Percentiles rank a stretch among this genome's conserved stretches.
Conservation (phyloP, 768 basidiomycete species). For the Lactarius akahatsu region DNA sequence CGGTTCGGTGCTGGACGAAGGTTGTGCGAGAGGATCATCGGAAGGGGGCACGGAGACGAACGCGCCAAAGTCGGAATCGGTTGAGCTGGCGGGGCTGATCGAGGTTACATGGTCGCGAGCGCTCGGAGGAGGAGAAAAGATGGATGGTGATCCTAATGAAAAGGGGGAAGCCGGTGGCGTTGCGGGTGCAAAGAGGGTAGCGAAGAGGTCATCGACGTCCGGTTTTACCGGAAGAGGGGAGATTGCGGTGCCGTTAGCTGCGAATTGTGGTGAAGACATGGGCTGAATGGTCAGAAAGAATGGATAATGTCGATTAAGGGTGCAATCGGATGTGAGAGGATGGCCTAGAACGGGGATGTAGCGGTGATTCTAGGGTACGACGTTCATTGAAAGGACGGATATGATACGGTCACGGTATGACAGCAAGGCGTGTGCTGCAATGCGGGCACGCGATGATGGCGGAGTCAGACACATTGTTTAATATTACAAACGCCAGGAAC, state of each 20-base stretch:
- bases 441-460: constrained; percentile 23
- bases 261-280: constrained; percentile 21
- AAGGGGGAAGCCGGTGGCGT: constrained; percentile 37
- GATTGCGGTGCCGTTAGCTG: constrained; percentile 4
- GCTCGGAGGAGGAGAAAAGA: constrained; percentile 1
- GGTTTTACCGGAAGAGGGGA: constrained; percentile 11
- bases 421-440: constrained; percentile 16
- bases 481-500: constrained; percentile 2
- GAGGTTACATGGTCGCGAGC: constrained; percentile 21
- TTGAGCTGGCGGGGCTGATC: constrained; percentile 15
- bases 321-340: neutral
- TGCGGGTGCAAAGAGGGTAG: constrained; percentile 38
- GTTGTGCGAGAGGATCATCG: constrained; percentile 49
- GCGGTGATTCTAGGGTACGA: constrained; percentile 20
- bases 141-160: constrained; percentile 21
- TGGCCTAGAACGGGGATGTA: constrained; percentile 4
- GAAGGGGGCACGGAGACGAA: constrained; percentile 57
- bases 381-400: neutral
- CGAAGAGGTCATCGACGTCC: constrained; percentile 37
- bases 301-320: constrained; percentile 4
- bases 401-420: neutral
- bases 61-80: constrained; percentile 54
- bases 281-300: neutral
- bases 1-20: neutral
- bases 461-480: constrained; percentile 14